phyloP scores from a whole-genome alignment of 2,329 filamentous ascomycete species.

The Fusarium agapanthi region DNA sequence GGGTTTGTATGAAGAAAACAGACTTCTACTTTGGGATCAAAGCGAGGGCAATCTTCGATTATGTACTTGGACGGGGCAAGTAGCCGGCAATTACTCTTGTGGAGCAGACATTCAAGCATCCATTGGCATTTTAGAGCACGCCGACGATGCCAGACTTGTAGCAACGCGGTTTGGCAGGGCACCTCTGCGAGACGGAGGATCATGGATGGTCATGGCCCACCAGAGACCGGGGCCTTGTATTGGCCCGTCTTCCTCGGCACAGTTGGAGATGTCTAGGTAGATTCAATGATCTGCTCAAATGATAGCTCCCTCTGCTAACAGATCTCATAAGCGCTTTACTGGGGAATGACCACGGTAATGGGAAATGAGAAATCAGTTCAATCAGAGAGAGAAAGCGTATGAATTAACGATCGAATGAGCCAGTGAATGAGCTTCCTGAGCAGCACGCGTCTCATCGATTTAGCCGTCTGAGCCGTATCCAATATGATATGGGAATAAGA shows the following conservation, averaged over 20 bases:
- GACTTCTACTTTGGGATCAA: conserved; percentile 40
- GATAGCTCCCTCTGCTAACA: not conserved
- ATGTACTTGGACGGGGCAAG: conserved; percentile 41
- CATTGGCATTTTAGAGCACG: conserved; percentile 15
- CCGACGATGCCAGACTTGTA: conserved; percentile 34
- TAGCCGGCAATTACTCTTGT: conserved; percentile 36
- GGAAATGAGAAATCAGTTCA: conserved; percentile 6
- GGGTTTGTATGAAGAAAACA: conserved; percentile 31
- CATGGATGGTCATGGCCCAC: conserved; percentile 34
- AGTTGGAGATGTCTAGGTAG: conserved; percentile 16
- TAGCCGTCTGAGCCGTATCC: conserved; percentile 21
- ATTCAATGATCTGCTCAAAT: conserved; percentile 21
- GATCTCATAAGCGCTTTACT: conserved; percentile 10
- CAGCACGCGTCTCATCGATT: conserved; percentile 26
- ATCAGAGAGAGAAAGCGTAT: conserved; percentile 9
- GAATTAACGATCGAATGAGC: conserved; percentile 5
- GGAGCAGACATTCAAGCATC: conserved; percentile 26
- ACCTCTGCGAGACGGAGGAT: conserved; percentile 31
- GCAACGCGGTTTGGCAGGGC: conserved; percentile 34
- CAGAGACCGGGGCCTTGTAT: conserved; percentile 25
- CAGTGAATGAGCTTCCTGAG: conserved; percentile 23
- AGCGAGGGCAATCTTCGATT: conserved; percentile 42
- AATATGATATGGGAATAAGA: conserved; percentile 26
- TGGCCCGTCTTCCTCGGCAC: conserved; percentile 17
- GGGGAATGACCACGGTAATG: conserved; percentile 12